Evolutionary conservation across 2,329 filamentous ascomycete species (phyloP).

Genomic region (Coleophoma crateriformis): DNA sequence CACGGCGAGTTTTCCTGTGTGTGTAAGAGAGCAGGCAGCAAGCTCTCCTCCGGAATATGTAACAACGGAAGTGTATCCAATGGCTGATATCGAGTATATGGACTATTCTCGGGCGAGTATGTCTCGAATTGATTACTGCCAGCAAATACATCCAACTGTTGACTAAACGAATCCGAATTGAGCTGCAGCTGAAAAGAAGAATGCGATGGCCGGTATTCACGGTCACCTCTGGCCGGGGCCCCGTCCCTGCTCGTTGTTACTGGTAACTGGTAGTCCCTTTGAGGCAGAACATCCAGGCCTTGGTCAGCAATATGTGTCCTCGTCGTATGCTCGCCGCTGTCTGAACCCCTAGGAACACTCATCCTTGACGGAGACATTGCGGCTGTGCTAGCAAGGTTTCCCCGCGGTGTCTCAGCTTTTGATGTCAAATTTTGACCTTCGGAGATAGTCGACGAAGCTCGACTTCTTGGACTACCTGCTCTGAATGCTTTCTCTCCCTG

Average conservation of each 20-base stretch:
- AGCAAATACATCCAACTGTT: too few species aligned
- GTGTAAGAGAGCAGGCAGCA: conserved; percentile 19
- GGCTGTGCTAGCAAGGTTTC: background rate
- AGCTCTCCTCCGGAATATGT: conserved; percentile 22
- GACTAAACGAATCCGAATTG: too few species aligned
- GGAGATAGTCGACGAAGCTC: conserved; percentile 20
- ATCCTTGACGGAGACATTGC: conserved; percentile 15
- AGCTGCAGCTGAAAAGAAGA: too few species aligned
- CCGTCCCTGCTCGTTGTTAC: too few species aligned
- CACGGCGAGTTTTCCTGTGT: conserved; percentile 22
- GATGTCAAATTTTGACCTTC: conserved; percentile 14
- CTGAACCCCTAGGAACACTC: conserved; percentile 16
- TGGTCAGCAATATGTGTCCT: conserved; percentile 7
- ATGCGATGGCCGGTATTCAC: conserved; percentile 1
- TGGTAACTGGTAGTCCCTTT: too few species aligned
- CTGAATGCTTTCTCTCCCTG: conserved; percentile 35
- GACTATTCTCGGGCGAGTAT: background rate
- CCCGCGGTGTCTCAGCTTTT: conserved; percentile 12
- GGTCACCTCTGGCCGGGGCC: too few species aligned
- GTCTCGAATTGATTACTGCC: background rate
- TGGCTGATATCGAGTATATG: conserved; percentile 12
- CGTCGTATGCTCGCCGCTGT: conserved; percentile 15
- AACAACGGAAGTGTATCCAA: conserved; percentile 18
- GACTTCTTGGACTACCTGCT: conserved; percentile 18
- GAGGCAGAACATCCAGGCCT: too few species aligned